A percentile compares a stretch with the other conserved stretches of the same genome.
Evolutionary conservation across 2,329 filamentous ascomycete genomes (phyloP).

Genomic region (Botrytis paeoniae): DNA sequence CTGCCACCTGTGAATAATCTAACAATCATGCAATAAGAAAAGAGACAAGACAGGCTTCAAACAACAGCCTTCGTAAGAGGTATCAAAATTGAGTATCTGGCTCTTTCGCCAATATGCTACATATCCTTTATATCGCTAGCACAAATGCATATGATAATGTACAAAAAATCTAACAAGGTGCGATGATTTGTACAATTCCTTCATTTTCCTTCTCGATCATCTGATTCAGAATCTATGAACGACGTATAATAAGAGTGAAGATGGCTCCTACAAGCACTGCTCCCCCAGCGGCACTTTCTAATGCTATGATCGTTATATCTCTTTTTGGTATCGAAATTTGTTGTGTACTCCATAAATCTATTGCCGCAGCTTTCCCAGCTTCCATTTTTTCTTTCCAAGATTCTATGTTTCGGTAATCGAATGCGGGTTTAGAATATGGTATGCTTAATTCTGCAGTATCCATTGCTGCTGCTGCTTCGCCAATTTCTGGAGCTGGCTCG

Average conservation of each 20-base stretch:
- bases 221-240: constrained; percentile 20
- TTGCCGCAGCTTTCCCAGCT: constrained; percentile 49
- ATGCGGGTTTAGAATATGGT: constrained; percentile 17
- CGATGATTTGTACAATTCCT: background rate
- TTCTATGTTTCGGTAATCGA: constrained; percentile 39
- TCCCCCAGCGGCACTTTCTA: constrained; percentile 66
- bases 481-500: constrained; percentile 8
- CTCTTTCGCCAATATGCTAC: background rate
- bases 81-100: constrained; percentile 1
- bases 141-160: background rate
- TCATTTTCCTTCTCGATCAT: background rate
- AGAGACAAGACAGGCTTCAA: background rate
- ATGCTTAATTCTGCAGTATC: constrained; percentile 28
- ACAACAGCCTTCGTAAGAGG: background rate
- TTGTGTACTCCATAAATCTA: constrained; percentile 65
- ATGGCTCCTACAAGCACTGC: constrained; percentile 53
- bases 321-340: constrained; percentile 62
- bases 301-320: constrained; percentile 65
- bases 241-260: constrained; percentile 34
- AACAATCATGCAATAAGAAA: background rate
- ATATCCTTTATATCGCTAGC: constrained; percentile 2
- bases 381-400: constrained; percentile 32
- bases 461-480: constrained; percentile 26
- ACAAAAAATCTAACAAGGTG: background rate
- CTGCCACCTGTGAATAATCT: background rate